These are phyloP conservation scores for Starmerella bombi DNA, from an alignment of 805 yeast species.

Conservation along the genomic window DNA sequence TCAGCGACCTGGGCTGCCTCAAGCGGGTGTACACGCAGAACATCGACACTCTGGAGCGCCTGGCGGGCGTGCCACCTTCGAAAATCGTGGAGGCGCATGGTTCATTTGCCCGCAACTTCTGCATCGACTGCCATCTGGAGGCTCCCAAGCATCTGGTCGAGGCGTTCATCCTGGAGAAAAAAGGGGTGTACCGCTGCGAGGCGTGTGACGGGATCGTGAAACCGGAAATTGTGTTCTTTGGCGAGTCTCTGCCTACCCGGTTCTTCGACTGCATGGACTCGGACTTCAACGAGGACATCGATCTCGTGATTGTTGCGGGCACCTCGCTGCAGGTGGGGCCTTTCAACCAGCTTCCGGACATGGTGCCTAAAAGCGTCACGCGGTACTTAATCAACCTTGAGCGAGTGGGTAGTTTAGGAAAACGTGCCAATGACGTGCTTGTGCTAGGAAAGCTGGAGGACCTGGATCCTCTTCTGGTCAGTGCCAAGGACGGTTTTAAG, in stretches of 20 bases:
- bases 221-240: conserved; percentile 91
- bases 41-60: conserved; percentile 79
- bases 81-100: conserved; percentile 87
- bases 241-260: conserved; percentile 63
- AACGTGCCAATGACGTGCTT: conserved; percentile 49
- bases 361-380: conserved; percentile 35
- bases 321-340: conserved; percentile 85
- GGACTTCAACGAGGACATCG: conserved; percentile 32
- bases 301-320: conserved; percentile 78
- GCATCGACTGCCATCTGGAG: conserved; percentile 56
- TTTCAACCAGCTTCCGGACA: conserved; percentile 70
- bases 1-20: conserved; percentile 50
- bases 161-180: conserved; percentile 14
- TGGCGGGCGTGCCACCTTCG: conserved; percentile 59
- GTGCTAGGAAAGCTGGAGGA: conserved; percentile 52
- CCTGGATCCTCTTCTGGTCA: conserved; percentile 5
- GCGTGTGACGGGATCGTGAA: conserved; percentile 66
- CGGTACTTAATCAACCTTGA: conserved; percentile 67
- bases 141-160: conserved; percentile 31
- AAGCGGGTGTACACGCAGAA: conserved; percentile 79
- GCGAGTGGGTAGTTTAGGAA: conserved; percentile 52
- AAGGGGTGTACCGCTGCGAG: conserved; percentile 36
- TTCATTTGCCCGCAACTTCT: conserved; percentile 72
- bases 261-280: conserved; percentile 60
- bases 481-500: background rate